Evolutionary conservation across 345 rosid genomes (phyloP).

Genomic region (Ailanthus altissimus): DNA sequence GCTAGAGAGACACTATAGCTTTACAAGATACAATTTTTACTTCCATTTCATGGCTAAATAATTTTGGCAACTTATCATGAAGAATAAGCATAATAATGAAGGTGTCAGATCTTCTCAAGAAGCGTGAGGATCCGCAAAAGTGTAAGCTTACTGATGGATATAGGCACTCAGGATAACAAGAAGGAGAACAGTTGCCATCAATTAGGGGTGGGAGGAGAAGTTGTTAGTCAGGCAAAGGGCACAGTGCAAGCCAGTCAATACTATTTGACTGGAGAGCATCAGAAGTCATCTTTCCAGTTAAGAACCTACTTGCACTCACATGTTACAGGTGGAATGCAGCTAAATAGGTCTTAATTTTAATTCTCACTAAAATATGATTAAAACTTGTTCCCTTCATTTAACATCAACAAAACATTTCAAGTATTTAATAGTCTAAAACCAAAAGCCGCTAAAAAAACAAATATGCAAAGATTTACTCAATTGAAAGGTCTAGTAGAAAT

Average conservation of each 20-base stretch:
- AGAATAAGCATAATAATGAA: background rate
- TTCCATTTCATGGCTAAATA: background rate
- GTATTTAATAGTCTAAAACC: background rate
- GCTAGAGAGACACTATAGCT: background rate
- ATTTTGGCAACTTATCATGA: background rate
- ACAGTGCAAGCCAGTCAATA: background rate
- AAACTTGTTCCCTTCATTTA: background rate
- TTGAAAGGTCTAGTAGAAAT: constrained; percentile 11
- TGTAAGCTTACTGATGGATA: too few relatives aligned
- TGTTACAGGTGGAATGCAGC: background rate
- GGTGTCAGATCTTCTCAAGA: too few relatives aligned
- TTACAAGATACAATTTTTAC: background rate
- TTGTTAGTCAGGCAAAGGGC: too few relatives aligned
- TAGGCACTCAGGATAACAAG: too few relatives aligned
- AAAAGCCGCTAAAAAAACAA: background rate
- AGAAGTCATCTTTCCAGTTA: background rate
- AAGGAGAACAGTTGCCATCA: too few relatives aligned
- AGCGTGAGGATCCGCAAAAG: too few relatives aligned
- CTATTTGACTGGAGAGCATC: background rate
- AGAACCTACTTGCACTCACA: background rate
- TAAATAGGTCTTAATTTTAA: background rate
- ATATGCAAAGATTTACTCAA: background rate
- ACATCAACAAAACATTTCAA: background rate
- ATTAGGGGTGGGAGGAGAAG: too few relatives aligned
- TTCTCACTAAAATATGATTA: background rate